Conservation (phyloP, 2,329 filamentous ascomycete genomes). For the Xenoacremonium recifei region DNA sequence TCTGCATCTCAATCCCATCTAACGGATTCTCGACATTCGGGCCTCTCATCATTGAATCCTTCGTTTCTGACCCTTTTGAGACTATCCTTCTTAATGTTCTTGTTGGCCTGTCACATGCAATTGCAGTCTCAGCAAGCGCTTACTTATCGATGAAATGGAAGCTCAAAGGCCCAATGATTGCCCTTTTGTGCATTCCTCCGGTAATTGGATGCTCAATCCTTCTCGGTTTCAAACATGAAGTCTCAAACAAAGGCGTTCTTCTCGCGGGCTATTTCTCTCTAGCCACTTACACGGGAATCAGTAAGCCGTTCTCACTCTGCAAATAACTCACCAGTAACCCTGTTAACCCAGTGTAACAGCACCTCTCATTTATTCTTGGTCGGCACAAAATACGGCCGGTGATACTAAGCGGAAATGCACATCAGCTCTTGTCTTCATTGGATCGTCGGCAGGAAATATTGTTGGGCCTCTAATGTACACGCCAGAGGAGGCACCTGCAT, state of each 20-base stretch:
- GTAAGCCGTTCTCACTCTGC: slow-evolving; percentile 29
- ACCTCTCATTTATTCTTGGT: slow-evolving; percentile 61
- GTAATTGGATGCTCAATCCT: slow-evolving; percentile 57
- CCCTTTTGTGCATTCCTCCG: slow-evolving; percentile 54
- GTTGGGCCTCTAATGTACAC: slow-evolving; percentile 65
- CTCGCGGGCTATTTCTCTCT: slow-evolving; percentile 58
- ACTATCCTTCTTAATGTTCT: slow-evolving; percentile 62
- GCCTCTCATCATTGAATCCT: slow-evolving; percentile 57
- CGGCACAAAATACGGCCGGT: slow-evolving; percentile 62
- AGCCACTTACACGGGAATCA: slow-evolving; percentile 52
- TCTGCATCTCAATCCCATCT: slow-evolving; percentile 56
- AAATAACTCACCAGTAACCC: neutral
- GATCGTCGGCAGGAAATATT: slow-evolving; percentile 65
- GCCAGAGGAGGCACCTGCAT: slow-evolving; percentile 42
- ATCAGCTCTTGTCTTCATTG: slow-evolving; percentile 63
- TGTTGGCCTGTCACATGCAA: slow-evolving; percentile 58
- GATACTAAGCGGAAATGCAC: slow-evolving; percentile 69
- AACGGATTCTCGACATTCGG: slow-evolving; percentile 60
- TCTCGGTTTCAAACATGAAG: slow-evolving; percentile 45
- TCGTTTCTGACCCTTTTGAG: slow-evolving; percentile 55
- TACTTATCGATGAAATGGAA: slow-evolving; percentile 54
- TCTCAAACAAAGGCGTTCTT: slow-evolving; percentile 45
- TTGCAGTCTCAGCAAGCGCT: slow-evolving; percentile 57
- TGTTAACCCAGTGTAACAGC: slow-evolving; percentile 27
- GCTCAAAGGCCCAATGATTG: slow-evolving; percentile 56